Conservation (phyloP, 148 eudicot species). For the Diospyros lotus region DNA sequence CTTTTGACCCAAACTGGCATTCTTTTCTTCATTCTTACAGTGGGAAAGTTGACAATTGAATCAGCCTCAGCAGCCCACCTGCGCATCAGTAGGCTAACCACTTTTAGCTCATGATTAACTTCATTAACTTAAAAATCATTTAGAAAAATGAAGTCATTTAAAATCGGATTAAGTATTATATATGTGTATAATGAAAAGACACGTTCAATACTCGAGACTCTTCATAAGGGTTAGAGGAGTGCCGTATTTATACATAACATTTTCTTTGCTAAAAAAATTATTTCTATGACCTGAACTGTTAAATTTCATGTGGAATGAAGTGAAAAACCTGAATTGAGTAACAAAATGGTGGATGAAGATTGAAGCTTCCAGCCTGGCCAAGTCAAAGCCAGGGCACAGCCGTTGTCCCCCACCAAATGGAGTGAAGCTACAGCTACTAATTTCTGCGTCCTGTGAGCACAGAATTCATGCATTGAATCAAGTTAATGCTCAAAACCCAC, state of each 20-base stretch:
- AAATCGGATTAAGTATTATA: no score
- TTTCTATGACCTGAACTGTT: neutral
- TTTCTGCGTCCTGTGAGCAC: conserved; percentile 48
- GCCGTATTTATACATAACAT: no score
- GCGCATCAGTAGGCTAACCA: neutral
- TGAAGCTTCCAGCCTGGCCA: conserved; percentile 87
- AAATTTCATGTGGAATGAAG: neutral
- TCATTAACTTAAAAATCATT: neutral
- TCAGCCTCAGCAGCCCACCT: conserved; percentile 91
- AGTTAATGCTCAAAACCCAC: neutral
- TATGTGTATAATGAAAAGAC: no score
- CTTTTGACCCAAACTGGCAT: conserved; percentile 83
- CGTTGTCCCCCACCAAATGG: conserved; percentile 98
- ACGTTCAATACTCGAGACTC: no score
- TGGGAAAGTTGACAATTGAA: conserved; percentile 76
- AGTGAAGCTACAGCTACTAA: conserved; percentile 52
- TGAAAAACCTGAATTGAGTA: conserved; percentile 62
- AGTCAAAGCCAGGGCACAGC: conserved; percentile 87
- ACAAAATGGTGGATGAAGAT: conserved; percentile 85
- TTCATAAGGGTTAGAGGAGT: no score
- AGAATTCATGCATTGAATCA: neutral
- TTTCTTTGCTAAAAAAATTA: neutral
- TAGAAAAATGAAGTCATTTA: neutral
- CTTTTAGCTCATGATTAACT: neutral
- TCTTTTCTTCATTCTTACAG: conserved; percentile 77